phyloP scores from a whole-genome alignment of 371 early-diverging fungal species.

The Chytridium lagenaria region DNA sequence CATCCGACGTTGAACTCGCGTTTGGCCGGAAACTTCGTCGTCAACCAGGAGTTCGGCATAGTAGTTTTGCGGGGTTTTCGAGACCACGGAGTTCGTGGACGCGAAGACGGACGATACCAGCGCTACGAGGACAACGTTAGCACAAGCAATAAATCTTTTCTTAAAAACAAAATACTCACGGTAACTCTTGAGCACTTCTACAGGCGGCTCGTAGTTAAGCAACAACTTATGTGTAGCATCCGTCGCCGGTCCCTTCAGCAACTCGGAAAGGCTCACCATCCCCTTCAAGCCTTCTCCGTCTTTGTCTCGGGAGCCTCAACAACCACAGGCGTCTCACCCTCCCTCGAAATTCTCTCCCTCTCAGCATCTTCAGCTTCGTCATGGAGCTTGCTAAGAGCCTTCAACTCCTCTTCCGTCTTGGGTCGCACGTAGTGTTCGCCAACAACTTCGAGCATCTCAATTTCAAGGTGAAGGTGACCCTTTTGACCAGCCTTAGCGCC shows the following conservation, averaged over 20 bases:
- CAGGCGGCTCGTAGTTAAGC: neutral
- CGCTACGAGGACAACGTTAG: slow-evolving; percentile 11
- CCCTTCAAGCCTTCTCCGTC: slow-evolving; percentile 20
- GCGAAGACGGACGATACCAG: slow-evolving; percentile 47
- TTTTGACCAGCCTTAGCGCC: slow-evolving; percentile 35
- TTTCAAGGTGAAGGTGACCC: slow-evolving; percentile 51
- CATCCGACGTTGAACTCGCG: slow-evolving; percentile 34
- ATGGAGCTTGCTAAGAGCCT: neutral
- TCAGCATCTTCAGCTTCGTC: neutral
- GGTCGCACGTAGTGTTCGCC: slow-evolving; percentile 27
- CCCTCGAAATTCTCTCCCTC: slow-evolving; percentile 3
- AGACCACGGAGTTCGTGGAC: slow-evolving; percentile 36
- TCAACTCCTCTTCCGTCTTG: slow-evolving; percentile 22
- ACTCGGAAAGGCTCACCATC: slow-evolving; percentile 12
- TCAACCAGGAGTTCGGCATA: slow-evolving; percentile 44
- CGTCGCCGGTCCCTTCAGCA: neutral
- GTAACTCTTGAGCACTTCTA: slow-evolving; percentile 7
- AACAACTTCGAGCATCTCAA: slow-evolving; percentile 45
- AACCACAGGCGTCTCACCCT: slow-evolving; percentile 6
- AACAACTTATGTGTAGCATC: neutral
- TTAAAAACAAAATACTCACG: slow-evolving; percentile 24
- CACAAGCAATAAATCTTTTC: neutral
- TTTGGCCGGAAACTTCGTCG: slow-evolving; percentile 35
- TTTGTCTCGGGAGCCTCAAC: no score
- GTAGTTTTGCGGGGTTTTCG: slow-evolving; percentile 4